Evolutionary conservation across 1,139 yeast species (phyloP).

Genomic region (Eremothecium gossypii): DNA sequence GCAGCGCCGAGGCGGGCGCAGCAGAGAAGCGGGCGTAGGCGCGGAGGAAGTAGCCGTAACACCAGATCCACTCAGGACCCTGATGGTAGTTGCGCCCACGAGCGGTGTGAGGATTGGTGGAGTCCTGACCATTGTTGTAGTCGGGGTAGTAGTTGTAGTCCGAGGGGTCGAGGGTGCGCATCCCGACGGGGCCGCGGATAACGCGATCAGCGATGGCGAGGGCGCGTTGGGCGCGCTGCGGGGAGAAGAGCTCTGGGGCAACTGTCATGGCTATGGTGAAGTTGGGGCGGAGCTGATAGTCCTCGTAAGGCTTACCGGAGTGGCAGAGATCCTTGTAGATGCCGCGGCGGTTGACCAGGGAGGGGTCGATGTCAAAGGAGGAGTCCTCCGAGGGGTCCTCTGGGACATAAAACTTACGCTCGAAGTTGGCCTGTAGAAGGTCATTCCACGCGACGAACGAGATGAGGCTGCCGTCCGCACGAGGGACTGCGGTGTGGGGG

Average conservation of each 20-base stretch:
- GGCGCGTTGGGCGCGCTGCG: conserved; percentile 51
- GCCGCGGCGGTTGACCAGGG: conserved; percentile 77
- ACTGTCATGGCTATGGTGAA: conserved; percentile 87
- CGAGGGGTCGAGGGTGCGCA: conserved; percentile 84
- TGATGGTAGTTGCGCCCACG: conserved; percentile 96
- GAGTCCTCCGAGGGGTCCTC: conserved; percentile 45
- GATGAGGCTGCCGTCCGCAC: conserved; percentile 49
- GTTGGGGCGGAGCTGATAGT: conserved; percentile 87
- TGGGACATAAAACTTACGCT: conserved; percentile 70
- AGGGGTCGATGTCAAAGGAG: conserved; percentile 51
- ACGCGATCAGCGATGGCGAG: conserved; percentile 60
- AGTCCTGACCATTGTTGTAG: conserved; percentile 72
- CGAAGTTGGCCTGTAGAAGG: conserved; percentile 63
- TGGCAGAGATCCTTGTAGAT: conserved; percentile 80
- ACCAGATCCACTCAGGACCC: conserved; percentile 99
- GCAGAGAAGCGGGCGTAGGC: conserved; percentile 47
- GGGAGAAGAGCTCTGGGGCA: conserved; percentile 83
- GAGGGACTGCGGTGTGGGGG: conserved; percentile 44
- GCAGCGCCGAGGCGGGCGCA: conserved; percentile 34
- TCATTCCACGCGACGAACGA: conserved; percentile 59
- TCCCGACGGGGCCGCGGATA: conserved; percentile 83
- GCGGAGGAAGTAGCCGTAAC: conserved; percentile 74
- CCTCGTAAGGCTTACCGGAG: conserved; percentile 83
- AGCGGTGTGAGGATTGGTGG: conserved; percentile 80
- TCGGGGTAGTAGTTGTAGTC: conserved; percentile 89